Conservation (phyloP, 169 alveolate genomes). For the Plasmodium gaboni region DNA sequence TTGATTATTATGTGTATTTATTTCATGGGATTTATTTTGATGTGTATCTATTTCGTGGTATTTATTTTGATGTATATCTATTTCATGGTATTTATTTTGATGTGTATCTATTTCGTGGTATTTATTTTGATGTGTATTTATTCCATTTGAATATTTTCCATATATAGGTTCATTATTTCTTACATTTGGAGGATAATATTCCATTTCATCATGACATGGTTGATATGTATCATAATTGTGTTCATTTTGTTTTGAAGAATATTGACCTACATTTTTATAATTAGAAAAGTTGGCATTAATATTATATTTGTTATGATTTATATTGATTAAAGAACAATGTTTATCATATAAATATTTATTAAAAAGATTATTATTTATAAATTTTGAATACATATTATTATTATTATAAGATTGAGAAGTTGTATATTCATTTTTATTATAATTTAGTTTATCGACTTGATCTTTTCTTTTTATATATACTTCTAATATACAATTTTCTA, state of each 20-base stretch:
- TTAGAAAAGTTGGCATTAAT: constrained; percentile 64
- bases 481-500: constrained; percentile 44
- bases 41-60: not conserved
- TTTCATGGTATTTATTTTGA: not conserved
- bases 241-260: too few species aligned
- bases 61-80: not conserved
- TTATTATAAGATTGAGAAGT: too few species aligned
- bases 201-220: too few species aligned
- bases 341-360: constrained; percentile 23
- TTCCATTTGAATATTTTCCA: not conserved
- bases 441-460: constrained; percentile 42
- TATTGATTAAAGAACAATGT: constrained; percentile 28
- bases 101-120: not conserved
- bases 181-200: too few species aligned
- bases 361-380: constrained; percentile 32
- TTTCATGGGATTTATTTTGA: not conserved
- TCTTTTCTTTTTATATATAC: constrained; percentile 60
- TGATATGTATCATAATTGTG: too few species aligned
- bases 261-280: constrained; percentile 39
- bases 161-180: too few species aligned
- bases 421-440: constrained; percentile 2
- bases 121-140: not conserved
- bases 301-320: constrained; percentile 46
- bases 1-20: not conserved
- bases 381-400: constrained; percentile 22